Conservation (phyloP, 208 protist genomes). For the Phytomonas sp. region DNA sequence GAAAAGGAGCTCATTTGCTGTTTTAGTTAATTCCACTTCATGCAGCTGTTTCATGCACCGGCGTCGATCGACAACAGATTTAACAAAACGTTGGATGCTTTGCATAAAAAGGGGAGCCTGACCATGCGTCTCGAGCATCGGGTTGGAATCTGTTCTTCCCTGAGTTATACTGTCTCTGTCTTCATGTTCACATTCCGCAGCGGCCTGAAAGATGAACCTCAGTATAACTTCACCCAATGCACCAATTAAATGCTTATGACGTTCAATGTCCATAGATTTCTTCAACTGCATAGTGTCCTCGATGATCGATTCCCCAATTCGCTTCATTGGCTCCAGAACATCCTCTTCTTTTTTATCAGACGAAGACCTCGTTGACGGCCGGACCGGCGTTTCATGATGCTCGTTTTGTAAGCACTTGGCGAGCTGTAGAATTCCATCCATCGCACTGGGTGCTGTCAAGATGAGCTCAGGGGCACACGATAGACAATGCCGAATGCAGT, state of each 20-base stretch:
- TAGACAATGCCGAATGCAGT: constrained; percentile 43
- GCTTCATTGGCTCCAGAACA: neutral
- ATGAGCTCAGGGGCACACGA: constrained; percentile 32
- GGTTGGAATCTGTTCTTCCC: neutral
- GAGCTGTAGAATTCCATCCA: constrained; percentile 21
- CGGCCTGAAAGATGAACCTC: constrained; percentile 25
- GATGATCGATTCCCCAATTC: neutral
- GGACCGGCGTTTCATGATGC: neutral
- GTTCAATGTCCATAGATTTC: constrained; percentile 4
- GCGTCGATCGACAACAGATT: constrained; percentile 14
- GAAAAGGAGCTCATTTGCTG: constrained; percentile 27
- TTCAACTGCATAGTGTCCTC: constrained; percentile 1
- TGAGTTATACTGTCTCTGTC: constrained; percentile 11
- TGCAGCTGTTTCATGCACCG: constrained; percentile 13
- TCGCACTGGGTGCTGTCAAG: constrained; percentile 19
- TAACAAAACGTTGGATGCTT: constrained; percentile 20
- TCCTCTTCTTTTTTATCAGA: neutral
- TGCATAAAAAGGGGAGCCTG: constrained; percentile 10
- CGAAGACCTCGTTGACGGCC: neutral
- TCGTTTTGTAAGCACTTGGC: constrained; percentile 17
- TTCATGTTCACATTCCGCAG: constrained; percentile 12
- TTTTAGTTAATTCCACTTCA: constrained; percentile 14
- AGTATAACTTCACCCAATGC: constrained; percentile 38
- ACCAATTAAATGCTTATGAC: constrained; percentile 19
- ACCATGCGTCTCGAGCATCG: neutral